Evolutionary conservation across 2,329 filamentous ascomycete genomes (phyloP), one percentile per base, ranked within the genome.

Genomic region (Dactylellina haptotyla): DNA sequence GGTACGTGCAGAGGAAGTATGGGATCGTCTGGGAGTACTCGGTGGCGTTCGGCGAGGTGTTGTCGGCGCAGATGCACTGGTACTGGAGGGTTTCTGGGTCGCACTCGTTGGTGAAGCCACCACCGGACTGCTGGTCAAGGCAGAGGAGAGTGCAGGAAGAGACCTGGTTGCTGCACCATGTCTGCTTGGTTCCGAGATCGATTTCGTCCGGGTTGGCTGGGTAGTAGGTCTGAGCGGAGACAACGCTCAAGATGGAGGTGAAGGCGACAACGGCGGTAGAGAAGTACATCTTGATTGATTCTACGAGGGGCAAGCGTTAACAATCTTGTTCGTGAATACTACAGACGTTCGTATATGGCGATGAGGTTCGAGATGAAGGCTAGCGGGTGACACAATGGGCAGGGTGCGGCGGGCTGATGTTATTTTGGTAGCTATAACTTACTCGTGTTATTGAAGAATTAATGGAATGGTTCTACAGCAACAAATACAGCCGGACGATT

Each of bases 21-120:
- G 70, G 70, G 41, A 75, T 75, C 37, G 70, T 75, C 34, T 75
- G 70, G 28, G 63, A 56, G 58, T 75, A 75, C 16, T 75, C 41
- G 10, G 70, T 75, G 41, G 70, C 57, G 30, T 75, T 75, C 10
- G 70, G 70, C 20, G 28, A n/a, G 28, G 48, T 75, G 50, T 64
- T 64, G 23, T 75, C 70, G 56, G 56, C 48, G 25, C 70, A 75
- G 57, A 75, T 53, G 63, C 70, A 75, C 20, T 58, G 39, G 50
- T 41, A 75, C 16, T 28, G 25, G 14, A 75, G 70, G n/a, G 56
- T 64, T 2, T 69, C 63, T 16, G 53, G 30, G 32, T 75, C 63
- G 23, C 70, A 75, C 25, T 51, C 50, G 43, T 75, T 75, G 37
- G 45, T 53, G 43, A 50, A 67, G 8, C 57, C 46, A 20, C 45